These are phyloP conservation scores for Aspergillus persii DNA, from an alignment of 2,329 filamentous ascomycete genomes.

Conservation along the genomic window DNA sequence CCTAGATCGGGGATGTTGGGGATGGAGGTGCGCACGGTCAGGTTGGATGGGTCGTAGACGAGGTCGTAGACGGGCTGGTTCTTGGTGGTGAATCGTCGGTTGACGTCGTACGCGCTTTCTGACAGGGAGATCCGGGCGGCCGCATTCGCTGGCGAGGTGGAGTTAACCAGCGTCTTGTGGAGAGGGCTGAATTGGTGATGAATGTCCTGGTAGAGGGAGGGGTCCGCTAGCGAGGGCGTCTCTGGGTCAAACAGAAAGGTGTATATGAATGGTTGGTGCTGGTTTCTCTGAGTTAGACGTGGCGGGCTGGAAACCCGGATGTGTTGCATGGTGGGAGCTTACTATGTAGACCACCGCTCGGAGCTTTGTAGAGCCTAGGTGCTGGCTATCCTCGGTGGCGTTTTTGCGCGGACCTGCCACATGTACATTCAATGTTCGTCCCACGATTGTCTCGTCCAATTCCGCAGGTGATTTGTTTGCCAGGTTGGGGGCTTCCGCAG, in stretches of 20 bases:
- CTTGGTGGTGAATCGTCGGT: slow-evolving; percentile 27
- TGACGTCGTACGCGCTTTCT: slow-evolving; percentile 33
- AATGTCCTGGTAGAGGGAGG: slow-evolving; percentile 47
- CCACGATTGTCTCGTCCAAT: slow-evolving; percentile 31
- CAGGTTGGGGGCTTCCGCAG: slow-evolving; percentile 21
- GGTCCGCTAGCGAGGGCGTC: slow-evolving; percentile 40
- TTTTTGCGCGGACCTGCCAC: slow-evolving; percentile 19
- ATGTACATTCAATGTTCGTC: slow-evolving; percentile 37
- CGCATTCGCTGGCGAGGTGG: slow-evolving; percentile 45
- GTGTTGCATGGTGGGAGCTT: slow-evolving; percentile 12
- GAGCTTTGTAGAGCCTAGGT: slow-evolving; percentile 23
- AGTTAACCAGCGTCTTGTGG: slow-evolving; percentile 45
- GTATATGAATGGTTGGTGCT: slow-evolving; percentile 52
- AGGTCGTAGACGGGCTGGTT: slow-evolving; percentile 56
- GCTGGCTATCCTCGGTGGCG: not conserved
- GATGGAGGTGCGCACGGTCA: slow-evolving; percentile 60
- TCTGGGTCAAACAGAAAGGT: slow-evolving; percentile 49
- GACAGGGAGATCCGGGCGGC: slow-evolving; percentile 36
- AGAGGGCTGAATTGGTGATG: slow-evolving; percentile 50
- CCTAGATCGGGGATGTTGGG: slow-evolving; percentile 61
- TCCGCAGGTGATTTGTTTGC: slow-evolving; percentile 19
- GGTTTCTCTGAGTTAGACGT: slow-evolving; percentile 14
- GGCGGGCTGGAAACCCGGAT: not conserved
- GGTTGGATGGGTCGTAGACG: slow-evolving; percentile 57
- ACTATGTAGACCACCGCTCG: slow-evolving; percentile 46